Evolutionary conservation across 1,284 basidiomycete genomes (phyloP).

Genomic region (Heterobasidion irregulare): DNA sequence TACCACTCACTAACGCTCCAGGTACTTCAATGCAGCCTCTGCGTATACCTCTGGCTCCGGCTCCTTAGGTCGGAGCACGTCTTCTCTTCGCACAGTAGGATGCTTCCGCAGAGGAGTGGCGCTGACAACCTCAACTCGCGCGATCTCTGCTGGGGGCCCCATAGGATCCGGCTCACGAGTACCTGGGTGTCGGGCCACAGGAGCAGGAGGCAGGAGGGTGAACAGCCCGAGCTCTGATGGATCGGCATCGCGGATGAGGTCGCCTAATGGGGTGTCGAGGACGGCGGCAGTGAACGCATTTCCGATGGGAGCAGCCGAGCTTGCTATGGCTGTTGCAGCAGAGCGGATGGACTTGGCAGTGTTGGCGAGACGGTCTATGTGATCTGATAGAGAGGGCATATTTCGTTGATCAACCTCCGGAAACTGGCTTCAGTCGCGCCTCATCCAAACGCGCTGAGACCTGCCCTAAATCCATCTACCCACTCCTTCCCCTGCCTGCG

Average conservation of each 20-base stretch:
- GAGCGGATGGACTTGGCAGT: slow-evolving; percentile 27
- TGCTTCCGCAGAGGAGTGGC: slow-evolving; percentile 59
- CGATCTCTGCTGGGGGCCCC: slow-evolving; percentile 33
- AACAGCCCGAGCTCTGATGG: slow-evolving; percentile 70
- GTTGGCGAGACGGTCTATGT: slow-evolving; percentile 31
- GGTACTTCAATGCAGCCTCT: slow-evolving; percentile 62
- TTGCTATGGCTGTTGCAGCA: slow-evolving; percentile 17
- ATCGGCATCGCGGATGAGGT: slow-evolving; percentile 71
- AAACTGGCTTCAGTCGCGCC: background rate
- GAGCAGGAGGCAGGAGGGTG: slow-evolving; percentile 33
- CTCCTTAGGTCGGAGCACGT: slow-evolving; percentile 31
- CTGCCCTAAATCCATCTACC: slow-evolving; percentile 6
- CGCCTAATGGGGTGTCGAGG: slow-evolving; percentile 50
- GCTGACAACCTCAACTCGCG: slow-evolving; percentile 55
- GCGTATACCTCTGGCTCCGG: slow-evolving; percentile 68
- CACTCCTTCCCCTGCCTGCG: background rate
- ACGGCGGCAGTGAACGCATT: slow-evolving; percentile 50
- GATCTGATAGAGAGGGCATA: slow-evolving; percentile 35
- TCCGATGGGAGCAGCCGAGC: slow-evolving; percentile 11
- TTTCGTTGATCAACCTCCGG: background rate
- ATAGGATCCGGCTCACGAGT: slow-evolving; percentile 23
- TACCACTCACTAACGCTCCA: slow-evolving; percentile 59
- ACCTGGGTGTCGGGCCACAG: slow-evolving; percentile 7
- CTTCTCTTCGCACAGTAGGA: slow-evolving; percentile 27
- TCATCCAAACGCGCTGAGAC: slow-evolving; percentile 2